A percentile compares a stretch with the other conserved stretches of the same genome.
phyloP scores from a whole-genome alignment of 2,329 filamentous ascomycete genomes.

The Onygenales sp. region DNA sequence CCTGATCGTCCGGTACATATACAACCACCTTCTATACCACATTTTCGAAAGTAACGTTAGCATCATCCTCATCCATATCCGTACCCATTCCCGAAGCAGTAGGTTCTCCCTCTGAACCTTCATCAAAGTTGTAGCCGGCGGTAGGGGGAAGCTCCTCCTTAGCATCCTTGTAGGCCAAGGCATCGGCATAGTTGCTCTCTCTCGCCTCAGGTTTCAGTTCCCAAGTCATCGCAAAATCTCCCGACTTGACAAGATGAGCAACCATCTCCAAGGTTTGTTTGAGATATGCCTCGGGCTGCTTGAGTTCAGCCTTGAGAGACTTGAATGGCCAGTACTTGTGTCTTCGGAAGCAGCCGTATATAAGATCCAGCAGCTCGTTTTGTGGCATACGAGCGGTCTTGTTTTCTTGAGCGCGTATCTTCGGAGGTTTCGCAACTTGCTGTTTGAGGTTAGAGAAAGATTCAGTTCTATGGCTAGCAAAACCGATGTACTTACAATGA shows the following conservation, averaged over 20 bases:
- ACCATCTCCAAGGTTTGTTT: conserved; percentile 76
- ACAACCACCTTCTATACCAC: conserved; percentile 37
- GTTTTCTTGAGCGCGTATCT: conserved; percentile 52
- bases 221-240: conserved; percentile 79
- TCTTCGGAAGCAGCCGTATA: conserved; percentile 73
- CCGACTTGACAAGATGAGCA: conserved; percentile 71
- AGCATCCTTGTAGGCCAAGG: conserved; percentile 33
- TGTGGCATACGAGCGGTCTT: conserved; percentile 87
- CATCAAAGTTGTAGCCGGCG: conserved; percentile 38
- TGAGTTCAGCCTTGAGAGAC: conserved; percentile 63
- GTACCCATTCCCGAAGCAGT: conserved; percentile 44
- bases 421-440: conserved; percentile 45
- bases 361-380: conserved; percentile 74
- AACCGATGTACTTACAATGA: conserved; percentile 29
- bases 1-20: background rate
- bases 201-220: conserved; percentile 64
- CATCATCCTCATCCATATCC: conserved; percentile 53
- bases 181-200: conserved; percentile 39
- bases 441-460: conserved; percentile 12
- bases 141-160: conserved; percentile 44
- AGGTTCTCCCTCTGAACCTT: conserved; percentile 42
- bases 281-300: conserved; percentile 89
- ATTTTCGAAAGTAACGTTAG: conserved; percentile 71
- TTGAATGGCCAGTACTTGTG: conserved; percentile 95
- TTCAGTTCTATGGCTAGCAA: conserved; percentile 1